Conservation (phyloP, 169 alveolate genomes). For the Cryptosporidium canis region DNA sequence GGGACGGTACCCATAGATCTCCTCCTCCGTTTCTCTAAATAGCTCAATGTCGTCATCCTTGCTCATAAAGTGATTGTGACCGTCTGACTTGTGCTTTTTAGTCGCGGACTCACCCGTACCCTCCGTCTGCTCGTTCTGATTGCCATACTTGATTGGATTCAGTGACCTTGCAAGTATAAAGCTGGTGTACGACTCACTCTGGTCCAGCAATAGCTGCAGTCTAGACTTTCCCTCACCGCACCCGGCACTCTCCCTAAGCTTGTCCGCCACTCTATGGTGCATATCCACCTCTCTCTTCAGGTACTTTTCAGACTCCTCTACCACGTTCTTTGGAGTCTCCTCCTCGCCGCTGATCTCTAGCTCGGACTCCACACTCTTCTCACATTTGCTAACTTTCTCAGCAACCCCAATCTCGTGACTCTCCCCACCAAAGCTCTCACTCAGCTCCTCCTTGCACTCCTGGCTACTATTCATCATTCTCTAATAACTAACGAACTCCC, state of each 20-base stretch:
- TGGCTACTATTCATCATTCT: not conserved
- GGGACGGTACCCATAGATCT: constrained; percentile 47
- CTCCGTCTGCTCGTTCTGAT: not conserved
- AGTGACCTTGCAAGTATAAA: constrained; percentile 55
- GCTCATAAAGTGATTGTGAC: constrained; percentile 44
- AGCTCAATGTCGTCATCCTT: constrained; percentile 51
- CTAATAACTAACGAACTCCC: not conserved
- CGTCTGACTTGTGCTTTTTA: not conserved
- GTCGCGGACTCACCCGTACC: not conserved
- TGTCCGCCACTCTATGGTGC: constrained; percentile 27
- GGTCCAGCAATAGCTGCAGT: constrained; percentile 28
- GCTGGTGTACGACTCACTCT: constrained; percentile 61
- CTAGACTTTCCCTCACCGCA: not conserved
- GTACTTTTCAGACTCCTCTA: constrained; percentile 20
- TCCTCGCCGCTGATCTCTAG: constrained; percentile 21
- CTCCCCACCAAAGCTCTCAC: not conserved
- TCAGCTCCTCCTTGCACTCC: not conserved
- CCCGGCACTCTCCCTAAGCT: not conserved
- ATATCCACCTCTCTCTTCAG: constrained; percentile 22
- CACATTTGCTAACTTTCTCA: not conserved
- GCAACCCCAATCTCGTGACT: not conserved
- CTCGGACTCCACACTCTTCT: not conserved
- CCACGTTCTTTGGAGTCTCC: not conserved
- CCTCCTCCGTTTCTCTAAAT: constrained; percentile 69
- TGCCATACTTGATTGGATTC: constrained; percentile 20